A percentile compares a stretch with the other conserved stretches of the same genome.
Evolutionary conservation across 2,329 filamentous ascomycete genomes (phyloP).

Genomic region (Fusarium sp.): DNA sequence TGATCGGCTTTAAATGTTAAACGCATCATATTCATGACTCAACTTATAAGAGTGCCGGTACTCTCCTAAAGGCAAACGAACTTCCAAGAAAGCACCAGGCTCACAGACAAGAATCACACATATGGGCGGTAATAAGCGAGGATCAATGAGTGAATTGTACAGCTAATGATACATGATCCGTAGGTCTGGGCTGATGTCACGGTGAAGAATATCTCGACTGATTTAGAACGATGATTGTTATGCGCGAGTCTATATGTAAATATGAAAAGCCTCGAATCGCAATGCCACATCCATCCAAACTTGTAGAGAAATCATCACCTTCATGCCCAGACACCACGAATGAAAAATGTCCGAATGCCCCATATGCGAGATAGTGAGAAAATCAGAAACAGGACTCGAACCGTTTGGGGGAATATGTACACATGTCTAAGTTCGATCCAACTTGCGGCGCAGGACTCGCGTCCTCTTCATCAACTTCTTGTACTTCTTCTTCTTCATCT

Average conservation of each 20-base stretch:
- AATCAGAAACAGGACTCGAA: conserved; percentile 39
- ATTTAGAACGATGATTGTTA: conserved; percentile 48
- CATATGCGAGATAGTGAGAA: conserved; percentile 23
- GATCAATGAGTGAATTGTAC: conserved; percentile 37
- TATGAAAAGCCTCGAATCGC: conserved; percentile 46
- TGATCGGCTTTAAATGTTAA: background rate
- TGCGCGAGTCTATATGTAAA: conserved; percentile 51
- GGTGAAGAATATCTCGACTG: conserved; percentile 32
- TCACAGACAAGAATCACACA: background rate
- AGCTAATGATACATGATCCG: conserved; percentile 44
- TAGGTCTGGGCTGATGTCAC: conserved; percentile 30
- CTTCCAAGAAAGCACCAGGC: background rate
- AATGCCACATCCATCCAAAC: conserved; percentile 43
- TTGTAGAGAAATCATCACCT: conserved; percentile 43
- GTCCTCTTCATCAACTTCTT: conserved; percentile 98
- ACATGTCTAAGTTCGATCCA: conserved; percentile 70
- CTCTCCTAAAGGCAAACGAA: background rate
- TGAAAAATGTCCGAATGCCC: conserved; percentile 43
- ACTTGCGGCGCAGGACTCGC: conserved; percentile 85
- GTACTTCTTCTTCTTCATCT: conserved; percentile 99
- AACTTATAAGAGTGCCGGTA: too few species aligned
- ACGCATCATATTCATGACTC: background rate
- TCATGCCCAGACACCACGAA: conserved; percentile 49
- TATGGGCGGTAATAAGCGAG: background rate
- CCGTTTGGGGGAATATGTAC: conserved; percentile 43